Percentiles rank a stretch among this genome's conserved stretches.
Evolutionary conservation across 2,329 filamentous ascomycete genomes (phyloP).

Genomic region (Cladophialophora bantiana): DNA sequence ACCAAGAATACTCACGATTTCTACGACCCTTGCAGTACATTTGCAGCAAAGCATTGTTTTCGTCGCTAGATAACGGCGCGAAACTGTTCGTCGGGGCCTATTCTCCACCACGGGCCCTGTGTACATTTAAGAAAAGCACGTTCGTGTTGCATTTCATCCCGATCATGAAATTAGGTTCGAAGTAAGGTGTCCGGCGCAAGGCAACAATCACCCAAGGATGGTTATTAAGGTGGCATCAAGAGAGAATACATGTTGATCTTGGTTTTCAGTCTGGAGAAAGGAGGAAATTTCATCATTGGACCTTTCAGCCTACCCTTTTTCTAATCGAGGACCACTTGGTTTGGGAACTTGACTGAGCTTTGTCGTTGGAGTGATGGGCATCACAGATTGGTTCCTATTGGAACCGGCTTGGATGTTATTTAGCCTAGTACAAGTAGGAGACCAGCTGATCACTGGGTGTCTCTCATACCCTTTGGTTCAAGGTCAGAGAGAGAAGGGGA

Average conservation of each 20-base stretch:
- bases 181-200: slow-evolving; percentile 38
- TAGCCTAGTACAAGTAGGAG: slow-evolving; percentile 12
- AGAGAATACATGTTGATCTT: slow-evolving; percentile 24
- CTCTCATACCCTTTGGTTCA: neutral
- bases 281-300: slow-evolving; percentile 16
- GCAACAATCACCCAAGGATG: slow-evolving; percentile 21
- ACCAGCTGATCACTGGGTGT: neutral
- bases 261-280: slow-evolving; percentile 9
- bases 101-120: slow-evolving; percentile 30
- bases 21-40: slow-evolving; percentile 37
- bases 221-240: slow-evolving; percentile 17
- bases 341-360: slow-evolving; percentile 5
- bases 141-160: slow-evolving; percentile 35
- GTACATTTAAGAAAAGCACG: slow-evolving; percentile 39
- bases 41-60: slow-evolving; percentile 35
- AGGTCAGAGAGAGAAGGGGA: neutral
- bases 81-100: slow-evolving; percentile 24
- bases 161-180: slow-evolving; percentile 33
- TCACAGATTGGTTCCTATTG: slow-evolving; percentile 5
- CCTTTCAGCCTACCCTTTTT: slow-evolving; percentile 16
- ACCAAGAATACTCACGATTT: slow-evolving; percentile 33
- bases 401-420: slow-evolving; percentile 22
- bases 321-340: slow-evolving; percentile 16
- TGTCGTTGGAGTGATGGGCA: slow-evolving; percentile 7
- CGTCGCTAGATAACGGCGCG: slow-evolving; percentile 32